Conservation (phyloP, 1,139 yeast species). For the Suhomyces panamericanus region DNA sequence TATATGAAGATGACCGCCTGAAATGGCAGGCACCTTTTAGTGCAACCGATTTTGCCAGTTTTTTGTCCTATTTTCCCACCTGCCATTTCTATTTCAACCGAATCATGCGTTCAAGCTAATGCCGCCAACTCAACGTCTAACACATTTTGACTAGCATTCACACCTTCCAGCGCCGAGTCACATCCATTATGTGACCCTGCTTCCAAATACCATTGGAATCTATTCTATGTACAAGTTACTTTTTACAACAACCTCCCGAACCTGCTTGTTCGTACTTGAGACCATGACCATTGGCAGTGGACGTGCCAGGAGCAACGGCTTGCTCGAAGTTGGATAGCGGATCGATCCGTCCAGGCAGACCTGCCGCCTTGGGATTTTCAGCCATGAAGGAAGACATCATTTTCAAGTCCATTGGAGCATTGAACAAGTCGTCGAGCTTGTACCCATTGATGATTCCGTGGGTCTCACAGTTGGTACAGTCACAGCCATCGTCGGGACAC, state of each 20-base stretch:
- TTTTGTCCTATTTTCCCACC: no score
- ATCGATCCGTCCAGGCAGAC: constrained; percentile 4
- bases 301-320: background rate
- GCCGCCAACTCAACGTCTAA: background rate
- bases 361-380: constrained; percentile 5
- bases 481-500: constrained; percentile 50
- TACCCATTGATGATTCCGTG: constrained; percentile 57
- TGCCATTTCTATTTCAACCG: no score
- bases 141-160: background rate
- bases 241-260: background rate
- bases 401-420: constrained; percentile 8
- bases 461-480: constrained; percentile 52
- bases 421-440: constrained; percentile 39
- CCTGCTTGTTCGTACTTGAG: background rate
- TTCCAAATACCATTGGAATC: background rate
- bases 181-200: background rate
- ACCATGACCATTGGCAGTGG: background rate
- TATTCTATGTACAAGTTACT: background rate
- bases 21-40: no score
- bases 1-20: no score
- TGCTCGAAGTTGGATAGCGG: background rate
- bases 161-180: background rate
- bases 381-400: constrained; percentile 7
- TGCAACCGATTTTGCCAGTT: no score
- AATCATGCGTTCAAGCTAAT: no score